Percentiles rank a stretch among this genome's conserved stretches.
Evolutionary conservation across 2,329 filamentous ascomycete genomes (phyloP).

Genomic region (Aspergillus luchuensis): DNA sequence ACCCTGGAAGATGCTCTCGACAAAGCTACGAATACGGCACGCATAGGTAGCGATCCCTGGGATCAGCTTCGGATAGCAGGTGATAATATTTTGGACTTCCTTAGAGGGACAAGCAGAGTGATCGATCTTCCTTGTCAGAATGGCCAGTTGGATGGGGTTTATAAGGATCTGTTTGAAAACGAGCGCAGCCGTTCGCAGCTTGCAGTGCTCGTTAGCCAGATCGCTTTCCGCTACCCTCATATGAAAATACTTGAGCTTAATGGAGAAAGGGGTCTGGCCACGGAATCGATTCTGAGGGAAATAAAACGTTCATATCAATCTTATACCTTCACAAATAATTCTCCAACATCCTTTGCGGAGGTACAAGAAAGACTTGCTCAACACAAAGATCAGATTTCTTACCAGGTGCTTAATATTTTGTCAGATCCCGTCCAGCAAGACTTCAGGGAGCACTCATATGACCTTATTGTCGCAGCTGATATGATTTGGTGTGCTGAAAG

Average conservation of each 20-base stretch:
- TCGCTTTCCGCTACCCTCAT: conserved; percentile 8
- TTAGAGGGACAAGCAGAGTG: background rate
- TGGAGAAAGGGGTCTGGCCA: conserved; percentile 19
- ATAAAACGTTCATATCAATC: conserved; percentile 5
- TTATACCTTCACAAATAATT: conserved; percentile 25
- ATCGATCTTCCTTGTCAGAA: background rate
- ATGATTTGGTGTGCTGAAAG: conserved; percentile 30
- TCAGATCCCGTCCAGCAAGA: conserved; percentile 27
- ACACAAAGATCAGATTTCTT: conserved; percentile 24
- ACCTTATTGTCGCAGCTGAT: conserved; percentile 33
- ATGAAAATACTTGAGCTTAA: conserved; percentile 23
- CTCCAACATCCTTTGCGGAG: conserved; percentile 32
- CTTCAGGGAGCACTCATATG: conserved; percentile 24
- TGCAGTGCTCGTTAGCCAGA: conserved; percentile 1
- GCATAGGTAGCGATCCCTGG: background rate
- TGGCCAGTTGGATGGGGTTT: background rate
- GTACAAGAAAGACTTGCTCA: conserved; percentile 26
- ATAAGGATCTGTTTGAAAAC: background rate
- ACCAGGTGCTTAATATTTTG: conserved; percentile 27
- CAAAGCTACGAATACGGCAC: background rate
- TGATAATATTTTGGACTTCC: background rate
- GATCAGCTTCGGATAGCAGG: background rate
- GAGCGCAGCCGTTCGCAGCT: background rate
- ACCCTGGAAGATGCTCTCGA: background rate
- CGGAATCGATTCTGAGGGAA: conserved; percentile 1